Conservation (phyloP, 257 asterid genomes). For the Jaltomata sinuosa region DNA sequence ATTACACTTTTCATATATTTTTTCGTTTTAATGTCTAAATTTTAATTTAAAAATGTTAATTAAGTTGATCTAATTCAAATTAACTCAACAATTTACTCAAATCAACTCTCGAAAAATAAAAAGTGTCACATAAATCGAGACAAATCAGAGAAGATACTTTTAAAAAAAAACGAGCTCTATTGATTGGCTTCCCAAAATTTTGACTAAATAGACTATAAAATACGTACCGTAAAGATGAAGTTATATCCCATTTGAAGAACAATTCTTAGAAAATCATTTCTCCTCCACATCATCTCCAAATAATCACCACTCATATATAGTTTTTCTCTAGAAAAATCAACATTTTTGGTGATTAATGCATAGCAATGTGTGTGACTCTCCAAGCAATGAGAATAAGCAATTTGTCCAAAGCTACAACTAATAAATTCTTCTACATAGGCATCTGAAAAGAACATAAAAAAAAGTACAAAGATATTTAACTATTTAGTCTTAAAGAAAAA, state of each 20-base stretch:
- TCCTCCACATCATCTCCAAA: slow-evolving; percentile 49
- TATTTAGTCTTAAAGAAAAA: no score
- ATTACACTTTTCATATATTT: not conserved
- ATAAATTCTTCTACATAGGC: slow-evolving; percentile 1
- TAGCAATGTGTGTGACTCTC: slow-evolving; percentile 26
- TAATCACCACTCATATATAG: slow-evolving; percentile 27
- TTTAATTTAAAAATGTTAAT: not conserved
- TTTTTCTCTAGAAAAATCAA: slow-evolving; percentile 35
- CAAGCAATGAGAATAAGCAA: slow-evolving; percentile 27
- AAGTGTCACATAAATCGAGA: not conserved
- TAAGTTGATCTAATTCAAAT: not conserved
- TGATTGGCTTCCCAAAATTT: not conserved
- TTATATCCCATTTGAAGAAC: slow-evolving; percentile 40
- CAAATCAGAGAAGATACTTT: not conserved
- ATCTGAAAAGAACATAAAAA: no score
- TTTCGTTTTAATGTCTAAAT: not conserved
- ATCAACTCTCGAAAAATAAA: not conserved
- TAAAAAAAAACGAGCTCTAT: not conserved
- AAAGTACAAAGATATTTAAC: no score
- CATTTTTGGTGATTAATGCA: slow-evolving; percentile 17
- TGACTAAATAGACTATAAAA: not conserved
- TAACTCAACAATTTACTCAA: not conserved
- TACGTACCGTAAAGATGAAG: slow-evolving; percentile 37
- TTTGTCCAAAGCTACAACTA: slow-evolving; percentile 42
- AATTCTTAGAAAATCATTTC: slow-evolving; percentile 27